Conservation (phyloP, 352 stramenopile genomes). For the Pythium dissimile region DNA sequence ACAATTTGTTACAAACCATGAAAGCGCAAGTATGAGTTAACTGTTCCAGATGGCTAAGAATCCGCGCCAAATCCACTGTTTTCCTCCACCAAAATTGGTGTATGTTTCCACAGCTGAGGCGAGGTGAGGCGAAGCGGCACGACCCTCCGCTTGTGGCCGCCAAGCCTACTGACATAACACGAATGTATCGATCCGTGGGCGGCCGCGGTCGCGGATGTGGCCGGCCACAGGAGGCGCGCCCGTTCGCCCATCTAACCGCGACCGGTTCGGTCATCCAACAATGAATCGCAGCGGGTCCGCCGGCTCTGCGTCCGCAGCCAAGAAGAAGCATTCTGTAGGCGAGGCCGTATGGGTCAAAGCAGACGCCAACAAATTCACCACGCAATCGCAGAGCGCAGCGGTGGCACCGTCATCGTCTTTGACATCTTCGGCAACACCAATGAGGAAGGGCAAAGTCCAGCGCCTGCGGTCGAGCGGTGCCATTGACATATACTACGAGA, state of each 20-base stretch:
- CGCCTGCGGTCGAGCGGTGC: constrained; percentile 39
- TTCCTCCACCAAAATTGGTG: neutral
- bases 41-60: neutral
- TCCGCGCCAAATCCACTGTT: neutral
- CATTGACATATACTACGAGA: constrained; percentile 54
- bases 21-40: too few relatives aligned
- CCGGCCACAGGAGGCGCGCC: too few relatives aligned
- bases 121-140: neutral
- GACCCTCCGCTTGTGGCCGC: neutral
- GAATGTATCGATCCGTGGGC: neutral
- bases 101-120: neutral
- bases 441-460: constrained; percentile 34
- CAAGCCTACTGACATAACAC: neutral
- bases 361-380: neutral
- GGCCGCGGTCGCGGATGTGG: too few relatives aligned
- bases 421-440: neutral
- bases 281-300: too few relatives aligned
- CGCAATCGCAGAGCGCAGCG: too few relatives aligned
- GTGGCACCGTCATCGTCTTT: neutral
- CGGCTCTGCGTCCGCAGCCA: neutral
- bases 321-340: neutral
- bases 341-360: neutral
- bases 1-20: too few relatives aligned
- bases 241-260: too few relatives aligned
- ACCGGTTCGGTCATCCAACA: too few relatives aligned